phyloP scores from a whole-genome alignment of 1,284 basidiomycete species.

The Phaffia rhodozyma region DNA sequence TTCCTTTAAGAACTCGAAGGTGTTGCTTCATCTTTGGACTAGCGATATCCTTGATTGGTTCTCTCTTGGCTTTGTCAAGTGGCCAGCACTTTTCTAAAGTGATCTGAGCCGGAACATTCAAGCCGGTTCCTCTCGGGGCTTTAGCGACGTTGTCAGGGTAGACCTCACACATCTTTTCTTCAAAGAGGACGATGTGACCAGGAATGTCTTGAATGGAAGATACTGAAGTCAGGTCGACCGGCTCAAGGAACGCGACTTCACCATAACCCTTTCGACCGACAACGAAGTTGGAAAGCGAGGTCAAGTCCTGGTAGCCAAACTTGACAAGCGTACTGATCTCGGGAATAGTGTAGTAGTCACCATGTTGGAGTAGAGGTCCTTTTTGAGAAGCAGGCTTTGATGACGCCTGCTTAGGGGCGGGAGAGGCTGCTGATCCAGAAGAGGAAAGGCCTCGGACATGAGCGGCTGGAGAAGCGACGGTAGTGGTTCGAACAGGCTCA shows the following conservation, averaged over 20 bases:
- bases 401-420: conserved; percentile 38
- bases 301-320: conserved; percentile 59
- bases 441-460: neutral
- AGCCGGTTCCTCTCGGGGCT: conserved; percentile 65
- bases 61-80: conserved; percentile 78
- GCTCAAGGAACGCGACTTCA: conserved; percentile 75
- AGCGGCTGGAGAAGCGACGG: neutral
- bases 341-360: conserved; percentile 81
- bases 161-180: conserved; percentile 81
- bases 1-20: conserved; percentile 67
- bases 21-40: conserved; percentile 65
- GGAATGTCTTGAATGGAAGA: conserved; percentile 66
- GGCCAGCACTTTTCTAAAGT: conserved; percentile 75
- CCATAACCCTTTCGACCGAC: conserved; percentile 87
- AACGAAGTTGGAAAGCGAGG: conserved; percentile 54
- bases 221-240: conserved; percentile 83
- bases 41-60: conserved; percentile 72
- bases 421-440: conserved; percentile 32
- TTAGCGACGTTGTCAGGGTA: conserved; percentile 78
- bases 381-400: conserved; percentile 18
- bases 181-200: conserved; percentile 79
- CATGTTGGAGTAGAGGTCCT: conserved; percentile 49
- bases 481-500: neutral
- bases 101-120: conserved; percentile 79
- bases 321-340: conserved; percentile 57